phyloP scores from a whole-genome alignment of 257 asterid genomes.

The Anisodus tanguticus region DNA sequence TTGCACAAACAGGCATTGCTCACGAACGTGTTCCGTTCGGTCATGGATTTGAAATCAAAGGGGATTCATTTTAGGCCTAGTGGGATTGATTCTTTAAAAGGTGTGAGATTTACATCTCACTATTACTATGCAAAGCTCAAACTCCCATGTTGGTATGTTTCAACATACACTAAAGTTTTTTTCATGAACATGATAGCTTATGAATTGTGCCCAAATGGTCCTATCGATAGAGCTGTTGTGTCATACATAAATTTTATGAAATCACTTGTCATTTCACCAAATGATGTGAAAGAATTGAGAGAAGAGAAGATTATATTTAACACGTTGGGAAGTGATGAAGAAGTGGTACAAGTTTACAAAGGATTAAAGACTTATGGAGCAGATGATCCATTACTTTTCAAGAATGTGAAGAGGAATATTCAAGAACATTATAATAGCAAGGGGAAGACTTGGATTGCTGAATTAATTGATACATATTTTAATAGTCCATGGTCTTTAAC shows the following conservation, averaged over 20 bases:
- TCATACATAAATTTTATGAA: constrained; percentile 45
- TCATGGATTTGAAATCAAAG: constrained; percentile 43
- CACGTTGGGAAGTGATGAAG: constrained; percentile 41
- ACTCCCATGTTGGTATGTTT: constrained; percentile 33
- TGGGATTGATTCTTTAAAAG: constrained; percentile 20
- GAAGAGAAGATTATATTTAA: constrained; percentile 35
- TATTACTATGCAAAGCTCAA: constrained; percentile 34
- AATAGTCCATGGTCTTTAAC: constrained; percentile 11
- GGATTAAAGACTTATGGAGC: constrained; percentile 15
- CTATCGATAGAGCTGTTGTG: background rate
- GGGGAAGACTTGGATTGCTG: constrained; percentile 22
- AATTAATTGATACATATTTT: constrained; percentile 1
- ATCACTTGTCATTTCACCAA: constrained; percentile 33
- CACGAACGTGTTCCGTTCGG: constrained; percentile 29
- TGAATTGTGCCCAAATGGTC: constrained; percentile 32
- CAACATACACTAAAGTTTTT: constrained; percentile 24
- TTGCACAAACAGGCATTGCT: background rate
- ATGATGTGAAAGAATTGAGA: constrained; percentile 46
- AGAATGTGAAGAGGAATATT: background rate
- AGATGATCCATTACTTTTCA: background rate
- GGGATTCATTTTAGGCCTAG: constrained; percentile 42
- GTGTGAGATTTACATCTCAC: constrained; percentile 29
- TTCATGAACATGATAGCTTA: constrained; percentile 44
- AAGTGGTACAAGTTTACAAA: constrained; percentile 28
- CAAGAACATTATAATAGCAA: background rate